Base-by-base conservation (phyloP, 495 filamentous ascomycete species). In the Aspergillus panamensis region DNA sequence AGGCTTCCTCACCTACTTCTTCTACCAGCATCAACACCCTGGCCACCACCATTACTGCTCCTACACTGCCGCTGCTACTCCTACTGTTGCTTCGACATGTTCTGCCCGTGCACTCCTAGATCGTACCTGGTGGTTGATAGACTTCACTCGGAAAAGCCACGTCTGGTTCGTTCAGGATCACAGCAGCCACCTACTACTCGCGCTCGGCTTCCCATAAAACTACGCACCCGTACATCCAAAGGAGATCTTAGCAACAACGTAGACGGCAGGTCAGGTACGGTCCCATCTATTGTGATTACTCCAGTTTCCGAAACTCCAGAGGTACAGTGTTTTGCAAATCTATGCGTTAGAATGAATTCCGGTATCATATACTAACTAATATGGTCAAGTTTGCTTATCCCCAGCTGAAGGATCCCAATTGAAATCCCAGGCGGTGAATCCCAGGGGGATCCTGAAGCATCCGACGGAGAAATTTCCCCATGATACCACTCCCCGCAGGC, bases 81-180 rank as follows among this genome's bases (percentile, higher is more conserved):
- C 35, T 40, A 40, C 9, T 13, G 16, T 12, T 40, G 8, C 16
- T 9, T 20, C 45, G 31, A 31, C 6, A 56, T 61, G 59, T 58
- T 53, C 44, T 62, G 54, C 21, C 53, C 53, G 31, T 62, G 54
- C 37, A 7, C 19, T 29, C 37, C 55, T 20, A 31, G 35, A 44
- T 53, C 59, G 3, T 55, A 60, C 53, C 30, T 55, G n/a, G 32
- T 47, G 6, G 55, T 60, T 37, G 57, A 63, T 37, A 48, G 45
- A 10, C 53, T 57, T n/a, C 52, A 63, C 9, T 57, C 53, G 1
- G 58, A 61, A 39, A 45, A 20, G 12, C 61, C 61, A 31, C 61
- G 61, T 12, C 45, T 57, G 9, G 61, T 63, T 14, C 61, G 57
- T 16, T 48, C 48, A 12, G 32, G 39, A 33, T 45, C 42, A 25